These are phyloP conservation scores for Colletotrichum noveboracense DNA, from an alignment of 2,329 filamentous ascomycete genomes.

Conservation along the genomic window DNA sequence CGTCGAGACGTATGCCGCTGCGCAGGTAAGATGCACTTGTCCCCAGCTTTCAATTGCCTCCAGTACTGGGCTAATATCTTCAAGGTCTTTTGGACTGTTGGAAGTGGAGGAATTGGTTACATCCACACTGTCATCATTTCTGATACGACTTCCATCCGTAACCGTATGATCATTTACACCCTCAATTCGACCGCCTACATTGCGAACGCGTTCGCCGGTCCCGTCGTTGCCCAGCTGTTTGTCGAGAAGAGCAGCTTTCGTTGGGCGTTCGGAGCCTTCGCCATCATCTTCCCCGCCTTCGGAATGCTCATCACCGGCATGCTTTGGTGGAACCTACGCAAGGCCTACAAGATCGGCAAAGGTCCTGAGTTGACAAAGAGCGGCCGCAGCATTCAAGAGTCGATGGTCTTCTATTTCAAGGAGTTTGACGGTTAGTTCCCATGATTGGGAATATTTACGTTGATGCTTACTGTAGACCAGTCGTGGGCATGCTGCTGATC, in stretches of 20 bases:
- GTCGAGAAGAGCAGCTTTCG: constrained; percentile 28
- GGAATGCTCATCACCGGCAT: constrained; percentile 8
- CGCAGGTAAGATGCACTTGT: constrained; percentile 28
- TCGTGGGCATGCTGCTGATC: constrained; percentile 54
- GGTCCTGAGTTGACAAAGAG: constrained; percentile 21
- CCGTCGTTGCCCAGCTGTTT: constrained; percentile 27
- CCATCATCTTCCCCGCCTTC: constrained; percentile 55
- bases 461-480: not conserved
- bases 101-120: constrained; percentile 36
- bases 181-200: constrained; percentile 39
- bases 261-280: constrained; percentile 59
- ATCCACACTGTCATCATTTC: constrained; percentile 34
- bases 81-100: constrained; percentile 62
- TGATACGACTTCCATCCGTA: constrained; percentile 33
- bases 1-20: constrained; percentile 48
- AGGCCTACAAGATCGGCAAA: constrained; percentile 18
- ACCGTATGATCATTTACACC: constrained; percentile 35
- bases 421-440: constrained; percentile 31
- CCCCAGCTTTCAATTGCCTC: fast-evolving
- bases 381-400: constrained; percentile 27
- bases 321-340: constrained; percentile 19
- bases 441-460: fast-evolving
- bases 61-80: not conserved
- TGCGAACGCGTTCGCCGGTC: constrained; percentile 37
- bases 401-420: constrained; percentile 21